These are phyloP conservation scores for Paracoccidioides brasiliensis DNA, from an alignment of 2,329 filamentous ascomycete species.

Conservation along the genomic window DNA sequence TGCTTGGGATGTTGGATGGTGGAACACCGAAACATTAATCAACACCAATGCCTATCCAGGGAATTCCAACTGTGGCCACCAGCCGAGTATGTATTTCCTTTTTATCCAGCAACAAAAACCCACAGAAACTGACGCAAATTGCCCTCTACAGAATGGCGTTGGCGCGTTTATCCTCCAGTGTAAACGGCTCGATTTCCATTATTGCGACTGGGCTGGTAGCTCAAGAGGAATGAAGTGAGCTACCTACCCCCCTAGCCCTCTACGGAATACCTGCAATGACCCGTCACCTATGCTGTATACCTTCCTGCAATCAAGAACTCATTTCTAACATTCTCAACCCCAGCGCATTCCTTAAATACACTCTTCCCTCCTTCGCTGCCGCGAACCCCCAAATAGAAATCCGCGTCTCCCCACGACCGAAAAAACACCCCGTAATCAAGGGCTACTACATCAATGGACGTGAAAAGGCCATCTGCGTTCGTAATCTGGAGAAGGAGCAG, in stretches of 20 bases:
- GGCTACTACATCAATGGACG: conserved; percentile 88
- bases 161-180: conserved; percentile 96
- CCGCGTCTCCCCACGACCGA: conserved; percentile 76
- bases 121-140: conserved; percentile 3
- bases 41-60: conserved; percentile 32
- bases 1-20: not conserved
- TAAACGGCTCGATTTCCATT: conserved; percentile 90
- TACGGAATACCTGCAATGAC: not conserved
- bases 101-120: not conserved
- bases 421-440: conserved; percentile 75
- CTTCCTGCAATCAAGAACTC: not conserved
- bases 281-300: not conserved
- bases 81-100: conserved; percentile 36
- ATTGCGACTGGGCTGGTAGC: conserved; percentile 91
- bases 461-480: conserved; percentile 74
- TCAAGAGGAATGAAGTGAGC: conserved; percentile 87
- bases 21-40: not conserved
- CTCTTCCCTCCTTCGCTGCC: conserved; percentile 64
- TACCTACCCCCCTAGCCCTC: not conserved
- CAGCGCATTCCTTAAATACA: conserved; percentile 68
- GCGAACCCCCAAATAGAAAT: conserved; percentile 83
- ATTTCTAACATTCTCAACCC: not conserved
- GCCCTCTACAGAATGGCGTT: conserved; percentile 64
- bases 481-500: conserved; percentile 68
- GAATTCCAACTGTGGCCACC: conserved; percentile 41